Evolutionary conservation across 805 yeast species (phyloP), one percentile per base, ranked within the genome.

Genomic region (Candida gorgasii): DNA sequence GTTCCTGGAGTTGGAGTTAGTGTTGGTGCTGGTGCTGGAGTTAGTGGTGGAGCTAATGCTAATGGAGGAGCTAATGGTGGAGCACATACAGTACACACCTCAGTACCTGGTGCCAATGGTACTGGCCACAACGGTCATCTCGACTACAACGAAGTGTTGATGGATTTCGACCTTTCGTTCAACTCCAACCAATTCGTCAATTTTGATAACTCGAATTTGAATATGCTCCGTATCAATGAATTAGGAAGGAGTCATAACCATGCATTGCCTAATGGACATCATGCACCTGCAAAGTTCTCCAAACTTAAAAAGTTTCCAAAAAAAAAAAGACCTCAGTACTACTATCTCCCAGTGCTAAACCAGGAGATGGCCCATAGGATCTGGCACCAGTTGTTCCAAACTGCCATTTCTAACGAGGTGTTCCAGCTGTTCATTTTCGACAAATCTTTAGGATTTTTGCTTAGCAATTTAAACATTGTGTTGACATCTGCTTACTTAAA

Each of bases 351-450:
- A 2, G 46, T 43, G 13, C 44, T 43, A 31, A 45, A 29, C 15
- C 32, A 20, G 18, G 39, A 40, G 8, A 20, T 41, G 13, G 14
- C 30, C 9, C 19, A 42, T 11, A 40, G 23, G 44, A 30, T 69
- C 33, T 69, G 73, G 74, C 45, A 50, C n/a, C 42, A 56, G 0
- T 43, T 67, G 17, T 61, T 61, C 43, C 52, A 59, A 35, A 61
- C 58, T 6, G 40, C 44, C 15, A 16, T 16, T 14, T 9, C 19
- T 15, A 41, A 42, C 15, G 34, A 40, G 2, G 45, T 44, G 3
- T 38, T 66, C 42, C 63, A 60, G 46, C 56, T 59, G 2, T 69
- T 67, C 44, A 61, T 69, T 45, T 59, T 69, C 50, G 73, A 69
- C 40, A 57, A 65, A 37, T 57, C 72, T 0, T 51, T 67, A 32